A percentile compares a stretch with the other conserved stretches of the same genome.
phyloP scores from a whole-genome alignment of 805 yeast species.

The Teunomyces aglyptinius region DNA sequence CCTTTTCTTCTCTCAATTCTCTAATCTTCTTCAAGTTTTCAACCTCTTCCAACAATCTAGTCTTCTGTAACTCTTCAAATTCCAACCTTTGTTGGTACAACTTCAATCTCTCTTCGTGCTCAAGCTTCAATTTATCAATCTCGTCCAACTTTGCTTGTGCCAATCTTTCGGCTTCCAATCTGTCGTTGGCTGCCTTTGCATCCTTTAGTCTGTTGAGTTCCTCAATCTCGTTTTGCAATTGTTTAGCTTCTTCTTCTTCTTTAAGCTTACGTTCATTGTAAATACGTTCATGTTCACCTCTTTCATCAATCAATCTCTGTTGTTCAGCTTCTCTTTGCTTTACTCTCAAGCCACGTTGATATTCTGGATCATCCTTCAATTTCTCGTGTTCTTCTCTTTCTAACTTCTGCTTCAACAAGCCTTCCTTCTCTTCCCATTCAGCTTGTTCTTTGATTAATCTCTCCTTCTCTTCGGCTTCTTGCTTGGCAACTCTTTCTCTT shows the following conservation, averaged over 20 bases:
- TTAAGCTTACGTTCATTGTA: constrained; percentile 23
- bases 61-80: constrained; percentile 38
- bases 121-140: constrained; percentile 32
- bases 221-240: constrained; percentile 31
- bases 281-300: constrained; percentile 24
- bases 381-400: constrained; percentile 14
- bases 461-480: constrained; percentile 13
- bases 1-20: constrained; percentile 39
- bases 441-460: constrained; percentile 14
- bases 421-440: constrained; percentile 15
- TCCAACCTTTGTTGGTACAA: constrained; percentile 30
- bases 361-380: constrained; percentile 22
- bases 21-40: constrained; percentile 39
- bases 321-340: constrained; percentile 27
- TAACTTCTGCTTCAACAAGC: background rate
- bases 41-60: constrained; percentile 38
- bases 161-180: constrained; percentile 26
- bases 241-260: constrained; percentile 25
- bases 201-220: constrained; percentile 25
- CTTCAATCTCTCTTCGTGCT: constrained; percentile 31
- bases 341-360: constrained; percentile 24
- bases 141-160: constrained; percentile 33
- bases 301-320: constrained; percentile 21
- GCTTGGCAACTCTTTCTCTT: constrained; percentile 13
- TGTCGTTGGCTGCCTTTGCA: constrained; percentile 22